Evolutionary conservation across 2,329 filamentous ascomycete genomes (phyloP), one percentile per base, ranked within the genome.

Genomic region (Fusarium sp.): DNA sequence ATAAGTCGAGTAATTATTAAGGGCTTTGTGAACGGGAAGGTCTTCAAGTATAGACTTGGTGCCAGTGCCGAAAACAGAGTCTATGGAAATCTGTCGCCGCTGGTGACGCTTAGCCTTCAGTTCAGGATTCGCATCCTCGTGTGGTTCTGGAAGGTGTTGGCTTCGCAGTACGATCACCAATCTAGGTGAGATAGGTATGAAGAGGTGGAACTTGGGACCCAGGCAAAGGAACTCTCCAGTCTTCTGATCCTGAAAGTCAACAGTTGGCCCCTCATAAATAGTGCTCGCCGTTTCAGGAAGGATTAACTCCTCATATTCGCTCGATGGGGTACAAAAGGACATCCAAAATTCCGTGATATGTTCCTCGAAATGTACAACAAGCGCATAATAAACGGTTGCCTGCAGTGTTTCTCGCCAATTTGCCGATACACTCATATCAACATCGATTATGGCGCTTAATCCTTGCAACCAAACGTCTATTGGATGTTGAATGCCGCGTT

Each of bases 221-320:
- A 23, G 2, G 1, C 4, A 1, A 11, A 27, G 4, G 1, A 4
- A 11, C 1, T 53, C 21, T 11, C n/a, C 29, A 2, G 40, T 53
- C 6, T 5, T 2, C 2, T 14, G 7, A 14, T 53, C 50, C 15
- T 53, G 20, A 7, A 18, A 46, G 4, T 46, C 6, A 3, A 36
- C 5, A 1, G 18, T 55, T 8, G 25, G 43, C 8, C 43, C 51
- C 23, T 55, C 43, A 13, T 17, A n/a, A 1, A 50, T 15, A 13
- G 25, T 21, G 7, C 29, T 31, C 11, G 25, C 33, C 1, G 13
- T 50, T 2, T 55, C 51, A 17, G 43, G 23, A 10, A 50, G 27
- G 10, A 55, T 17, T 1, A 55, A 50, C 4, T 50, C 51, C 2
- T 55, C 11, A 0, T 39, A 18, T 2, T 13, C 7, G 3, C n/a